phyloP scores from a whole-genome alignment of 768 basidiomycete genomes.

The Psilocybe azurescens region DNA sequence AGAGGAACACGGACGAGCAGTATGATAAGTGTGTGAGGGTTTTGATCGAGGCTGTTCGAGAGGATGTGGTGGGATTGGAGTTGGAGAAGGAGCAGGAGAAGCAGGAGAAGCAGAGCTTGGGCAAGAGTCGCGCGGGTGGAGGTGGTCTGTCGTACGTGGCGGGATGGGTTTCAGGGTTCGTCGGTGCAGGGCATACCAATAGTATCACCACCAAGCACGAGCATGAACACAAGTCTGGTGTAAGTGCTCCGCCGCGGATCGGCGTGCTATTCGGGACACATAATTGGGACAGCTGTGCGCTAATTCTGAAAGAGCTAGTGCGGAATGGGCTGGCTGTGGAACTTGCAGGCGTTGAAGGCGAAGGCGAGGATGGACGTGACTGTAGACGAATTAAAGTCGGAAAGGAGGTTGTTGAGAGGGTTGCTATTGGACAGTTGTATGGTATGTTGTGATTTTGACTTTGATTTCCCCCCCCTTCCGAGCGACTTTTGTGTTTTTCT shows the following conservation, averaged over 20 bases:
- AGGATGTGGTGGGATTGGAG: slow-evolving; percentile 43
- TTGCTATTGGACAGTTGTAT: slow-evolving; percentile 83
- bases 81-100: neutral
- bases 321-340: slow-evolving; percentile 48
- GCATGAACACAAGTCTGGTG: no score
- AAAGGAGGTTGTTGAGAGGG: slow-evolving; percentile 63
- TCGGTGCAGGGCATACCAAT: neutral
- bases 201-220: no score
- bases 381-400: slow-evolving; percentile 41
- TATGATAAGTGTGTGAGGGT: slow-evolving; percentile 68
- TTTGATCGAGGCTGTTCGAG: slow-evolving; percentile 60
- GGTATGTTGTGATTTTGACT: slow-evolving; percentile 45
- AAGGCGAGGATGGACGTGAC: neutral
- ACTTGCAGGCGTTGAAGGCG: neutral
- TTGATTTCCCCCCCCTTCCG: no score
- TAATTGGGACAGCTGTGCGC: slow-evolving; percentile 71
- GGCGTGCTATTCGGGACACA: slow-evolving; percentile 89
- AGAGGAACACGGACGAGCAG: slow-evolving; percentile 73
- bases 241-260: slow-evolving; percentile 34
- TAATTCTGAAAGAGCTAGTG: slow-evolving; percentile 67
- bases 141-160: neutral
- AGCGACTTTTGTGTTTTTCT: slow-evolving; percentile 18
- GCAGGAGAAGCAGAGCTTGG: neutral
- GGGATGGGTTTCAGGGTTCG: neutral
- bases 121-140: no score